Percentiles rank a stretch among this genome's conserved stretches.
These are phyloP conservation scores for Neophaeococcomyces mojaviensis DNA, from an alignment of 2,329 filamentous ascomycete species.

Conservation along the genomic window DNA sequence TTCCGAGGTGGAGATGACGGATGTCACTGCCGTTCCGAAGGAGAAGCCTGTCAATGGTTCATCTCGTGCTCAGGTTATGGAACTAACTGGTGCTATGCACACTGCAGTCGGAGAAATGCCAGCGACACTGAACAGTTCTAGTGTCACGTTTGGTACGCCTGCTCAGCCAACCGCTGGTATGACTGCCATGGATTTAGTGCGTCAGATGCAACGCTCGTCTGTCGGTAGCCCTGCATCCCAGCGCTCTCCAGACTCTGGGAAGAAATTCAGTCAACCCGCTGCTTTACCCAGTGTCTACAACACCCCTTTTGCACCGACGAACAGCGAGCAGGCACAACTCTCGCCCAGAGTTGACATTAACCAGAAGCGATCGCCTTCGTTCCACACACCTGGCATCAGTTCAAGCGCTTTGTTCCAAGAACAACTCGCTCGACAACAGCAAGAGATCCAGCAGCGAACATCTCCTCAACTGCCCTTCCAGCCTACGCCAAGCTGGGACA, in stretches of 20 bases:
- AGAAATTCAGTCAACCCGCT: constrained; percentile 12
- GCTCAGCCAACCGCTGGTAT: background rate
- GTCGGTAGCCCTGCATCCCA: constrained; percentile 7
- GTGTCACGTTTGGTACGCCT: constrained; percentile 1
- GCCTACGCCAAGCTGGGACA: constrained; percentile 2
- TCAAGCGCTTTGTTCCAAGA: constrained; percentile 7
- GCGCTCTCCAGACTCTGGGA: constrained; percentile 3
- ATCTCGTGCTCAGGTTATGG: background rate
- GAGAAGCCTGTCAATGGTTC: background rate
- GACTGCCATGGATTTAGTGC: constrained; percentile 14
- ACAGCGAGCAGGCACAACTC: constrained; percentile 29
- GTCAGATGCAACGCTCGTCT: constrained; percentile 14
- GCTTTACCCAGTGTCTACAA: constrained; percentile 39
- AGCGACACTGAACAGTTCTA: constrained; percentile 29
- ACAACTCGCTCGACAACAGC: constrained; percentile 2
- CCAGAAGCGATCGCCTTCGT: constrained; percentile 2
- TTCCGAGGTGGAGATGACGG: constrained; percentile 13
- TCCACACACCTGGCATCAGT: background rate
- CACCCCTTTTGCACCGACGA: constrained; percentile 37
- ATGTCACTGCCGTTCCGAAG: constrained; percentile 9
- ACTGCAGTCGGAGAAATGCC: constrained; percentile 41
- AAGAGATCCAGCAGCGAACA: constrained; percentile 14
- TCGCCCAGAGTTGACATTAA: constrained; percentile 5
- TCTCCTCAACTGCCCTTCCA: constrained; percentile 11
- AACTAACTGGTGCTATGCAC: constrained; percentile 31